phyloP scores from a whole-genome alignment of 805 yeast species.

The Starmerella bacillaris region DNA sequence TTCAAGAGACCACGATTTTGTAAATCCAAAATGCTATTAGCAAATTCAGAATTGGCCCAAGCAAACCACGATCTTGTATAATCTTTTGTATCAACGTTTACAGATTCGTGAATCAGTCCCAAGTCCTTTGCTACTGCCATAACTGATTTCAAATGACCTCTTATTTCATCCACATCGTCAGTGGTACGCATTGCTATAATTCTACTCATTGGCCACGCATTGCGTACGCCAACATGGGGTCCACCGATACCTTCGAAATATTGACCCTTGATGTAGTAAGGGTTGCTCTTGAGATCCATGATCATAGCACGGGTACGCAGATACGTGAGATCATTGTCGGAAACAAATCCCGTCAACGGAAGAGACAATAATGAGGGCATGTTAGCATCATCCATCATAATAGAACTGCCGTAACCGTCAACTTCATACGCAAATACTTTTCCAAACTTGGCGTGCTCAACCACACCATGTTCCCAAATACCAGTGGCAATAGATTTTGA shows the following conservation, averaged over 20 bases:
- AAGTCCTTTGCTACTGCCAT: constrained; percentile 49
- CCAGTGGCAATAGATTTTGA: constrained; percentile 34
- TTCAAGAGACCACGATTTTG: constrained; percentile 30
- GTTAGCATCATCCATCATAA: constrained; percentile 81
- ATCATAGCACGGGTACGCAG: constrained; percentile 68
- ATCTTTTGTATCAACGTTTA: constrained; percentile 39
- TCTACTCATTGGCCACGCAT: constrained; percentile 89
- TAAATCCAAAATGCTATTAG: constrained; percentile 62
- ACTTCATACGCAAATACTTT: constrained; percentile 73
- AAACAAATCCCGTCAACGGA: constrained; percentile 58
- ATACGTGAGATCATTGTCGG: constrained; percentile 38
- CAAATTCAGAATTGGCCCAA: constrained; percentile 87
- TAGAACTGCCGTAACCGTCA: constrained; percentile 63
- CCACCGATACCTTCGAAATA: constrained; percentile 71
- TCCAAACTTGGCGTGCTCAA: constrained; percentile 54
- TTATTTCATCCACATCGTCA: constrained; percentile 52
- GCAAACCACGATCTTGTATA: constrained; percentile 83
- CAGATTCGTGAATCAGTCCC: constrained; percentile 73
- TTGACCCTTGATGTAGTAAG: constrained; percentile 50
- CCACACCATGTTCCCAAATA: constrained; percentile 43
- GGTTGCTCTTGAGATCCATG: constrained; percentile 50
- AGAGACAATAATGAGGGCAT: constrained; percentile 68
- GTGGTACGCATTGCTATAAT: constrained; percentile 57
- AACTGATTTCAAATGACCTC: constrained; percentile 30
- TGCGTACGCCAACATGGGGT: constrained; percentile 64